Conservation (phyloP, 192 early-diverging fungal genomes). For the Coemansia sp. region DNA sequence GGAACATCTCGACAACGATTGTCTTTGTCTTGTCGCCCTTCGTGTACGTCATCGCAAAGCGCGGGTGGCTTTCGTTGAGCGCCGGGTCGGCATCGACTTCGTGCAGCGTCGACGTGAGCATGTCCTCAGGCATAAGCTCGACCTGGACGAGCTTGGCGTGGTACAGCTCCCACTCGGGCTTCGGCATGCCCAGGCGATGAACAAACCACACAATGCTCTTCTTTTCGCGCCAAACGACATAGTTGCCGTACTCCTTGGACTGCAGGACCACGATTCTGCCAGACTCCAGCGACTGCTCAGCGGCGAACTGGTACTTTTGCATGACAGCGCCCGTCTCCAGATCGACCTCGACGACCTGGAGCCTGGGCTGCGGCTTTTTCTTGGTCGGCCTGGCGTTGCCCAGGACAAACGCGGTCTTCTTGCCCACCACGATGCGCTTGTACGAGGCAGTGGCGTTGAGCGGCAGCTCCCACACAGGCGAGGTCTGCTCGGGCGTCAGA, state of each 20-base stretch:
- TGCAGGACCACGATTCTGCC: slow-evolving; percentile 31
- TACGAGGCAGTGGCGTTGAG: slow-evolving; percentile 37
- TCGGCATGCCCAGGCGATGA: slow-evolving; percentile 29
- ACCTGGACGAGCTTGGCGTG: slow-evolving; percentile 40
- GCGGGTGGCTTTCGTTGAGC: slow-evolving; percentile 16
- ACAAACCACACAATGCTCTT: slow-evolving; percentile 48
- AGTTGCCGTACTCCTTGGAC: slow-evolving; percentile 39
- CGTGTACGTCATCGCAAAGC: slow-evolving; percentile 37
- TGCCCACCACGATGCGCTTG: slow-evolving; percentile 37
- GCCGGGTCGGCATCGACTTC: slow-evolving; percentile 35
- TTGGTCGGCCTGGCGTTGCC: slow-evolving; percentile 34
- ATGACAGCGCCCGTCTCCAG: slow-evolving; percentile 28
- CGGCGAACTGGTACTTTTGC: slow-evolving; percentile 41
- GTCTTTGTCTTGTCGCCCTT: slow-evolving; percentile 40
- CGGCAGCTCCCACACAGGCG: slow-evolving; percentile 33
- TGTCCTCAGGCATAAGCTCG: slow-evolving; percentile 40
- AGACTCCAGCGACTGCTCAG: slow-evolving; percentile 21
- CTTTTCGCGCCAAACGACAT: slow-evolving; percentile 55
- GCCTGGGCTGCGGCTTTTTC: slow-evolving; percentile 9
- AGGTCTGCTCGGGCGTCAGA: slow-evolving; percentile 10
- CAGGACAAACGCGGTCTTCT: slow-evolving; percentile 31
- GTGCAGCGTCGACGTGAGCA: slow-evolving; percentile 43
- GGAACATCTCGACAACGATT: slow-evolving; percentile 44
- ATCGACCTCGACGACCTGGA: slow-evolving; percentile 43
- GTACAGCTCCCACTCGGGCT: slow-evolving; percentile 41